These are phyloP conservation scores for Tylopilus sp. DNA, from an alignment of 1,284 basidiomycete species.

Conservation along the genomic window DNA sequence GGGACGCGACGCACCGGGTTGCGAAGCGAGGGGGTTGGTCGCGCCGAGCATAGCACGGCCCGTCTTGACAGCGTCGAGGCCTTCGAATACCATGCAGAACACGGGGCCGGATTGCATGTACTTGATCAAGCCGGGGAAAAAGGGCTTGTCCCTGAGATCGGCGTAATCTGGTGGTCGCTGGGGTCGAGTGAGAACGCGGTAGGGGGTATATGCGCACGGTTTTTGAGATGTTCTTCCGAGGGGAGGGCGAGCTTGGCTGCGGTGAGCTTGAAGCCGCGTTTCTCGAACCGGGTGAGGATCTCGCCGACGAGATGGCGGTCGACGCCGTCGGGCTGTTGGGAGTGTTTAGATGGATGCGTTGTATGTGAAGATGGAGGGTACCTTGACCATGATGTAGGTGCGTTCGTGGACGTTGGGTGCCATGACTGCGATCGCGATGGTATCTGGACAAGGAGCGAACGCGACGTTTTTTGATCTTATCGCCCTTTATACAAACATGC, in stretches of 20 bases:
- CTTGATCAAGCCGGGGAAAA: constrained; percentile 90
- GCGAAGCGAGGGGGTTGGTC: constrained; percentile 92
- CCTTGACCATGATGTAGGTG: constrained; percentile 91
- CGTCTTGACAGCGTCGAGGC: constrained; percentile 94
- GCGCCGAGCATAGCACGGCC: constrained; percentile 94
- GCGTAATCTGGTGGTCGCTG: constrained; percentile 67
- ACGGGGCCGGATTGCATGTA: constrained; percentile 97
- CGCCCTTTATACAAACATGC: constrained; percentile 30
- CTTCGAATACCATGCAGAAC: constrained; percentile 95
- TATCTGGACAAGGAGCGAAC: constrained; percentile 27
- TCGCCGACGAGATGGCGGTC: constrained; percentile 92
- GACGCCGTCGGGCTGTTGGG: constrained; percentile 86
- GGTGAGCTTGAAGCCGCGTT: constrained; percentile 90
- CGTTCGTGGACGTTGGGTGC: constrained; percentile 46
- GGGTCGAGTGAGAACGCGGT: background rate
- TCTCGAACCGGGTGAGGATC: constrained; percentile 90
- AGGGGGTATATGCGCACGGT: constrained; percentile 46
- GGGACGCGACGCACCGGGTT: constrained; percentile 54
- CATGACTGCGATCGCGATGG: constrained; percentile 43
- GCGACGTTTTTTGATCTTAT: constrained; percentile 20
- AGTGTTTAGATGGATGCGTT: constrained; percentile 1
- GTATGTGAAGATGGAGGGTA: constrained; percentile 20
- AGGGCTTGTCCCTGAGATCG: constrained; percentile 85
- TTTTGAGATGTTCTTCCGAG: constrained; percentile 77
- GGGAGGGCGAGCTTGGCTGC: constrained; percentile 84